Evolutionary conservation across 2,329 filamentous ascomycete species (phyloP).

Genomic region (Ascocoryne sarcoides): DNA sequence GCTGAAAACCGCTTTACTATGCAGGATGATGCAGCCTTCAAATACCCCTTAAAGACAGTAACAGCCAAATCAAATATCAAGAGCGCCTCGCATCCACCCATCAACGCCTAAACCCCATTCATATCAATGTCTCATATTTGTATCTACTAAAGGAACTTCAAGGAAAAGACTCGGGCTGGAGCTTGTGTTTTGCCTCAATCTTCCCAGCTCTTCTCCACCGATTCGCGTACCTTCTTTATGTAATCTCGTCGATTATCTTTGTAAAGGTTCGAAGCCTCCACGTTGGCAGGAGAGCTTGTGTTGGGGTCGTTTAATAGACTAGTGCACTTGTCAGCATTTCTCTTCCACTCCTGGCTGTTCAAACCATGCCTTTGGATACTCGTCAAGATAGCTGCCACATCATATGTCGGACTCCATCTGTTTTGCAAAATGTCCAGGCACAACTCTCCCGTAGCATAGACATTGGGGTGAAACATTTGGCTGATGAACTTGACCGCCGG

Average conservation of each 20-base stretch:
- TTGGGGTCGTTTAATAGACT: slow-evolving; percentile 97
- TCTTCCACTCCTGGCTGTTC: background rate
- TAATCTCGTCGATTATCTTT: slow-evolving; percentile 98
- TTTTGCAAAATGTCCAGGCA: slow-evolving; percentile 97
- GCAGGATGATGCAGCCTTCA: slow-evolving; percentile 9
- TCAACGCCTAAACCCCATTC: background rate
- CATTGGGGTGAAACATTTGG: slow-evolving; percentile 98
- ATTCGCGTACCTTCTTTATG: slow-evolving; percentile 87
- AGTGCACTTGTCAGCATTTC: slow-evolving; percentile 23
- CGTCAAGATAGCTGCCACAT: slow-evolving; percentile 92
- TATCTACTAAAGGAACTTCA: too few relatives aligned
- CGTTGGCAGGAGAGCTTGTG: slow-evolving; percentile 95
- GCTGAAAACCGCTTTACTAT: slow-evolving; percentile 15
- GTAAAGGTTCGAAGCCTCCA: slow-evolving; percentile 95
- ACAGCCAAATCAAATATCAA: too few relatives aligned
- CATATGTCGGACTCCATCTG: slow-evolving; percentile 96
- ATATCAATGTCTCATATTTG: slow-evolving; percentile 5
- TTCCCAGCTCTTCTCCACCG: slow-evolving; percentile 99
- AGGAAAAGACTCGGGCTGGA: too few relatives aligned
- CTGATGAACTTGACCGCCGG: slow-evolving; percentile 97
- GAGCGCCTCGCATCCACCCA: too few relatives aligned
- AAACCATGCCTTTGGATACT: slow-evolving; percentile 84
- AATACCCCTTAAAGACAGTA: slow-evolving; percentile 3
- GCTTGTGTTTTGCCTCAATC: slow-evolving; percentile 57
- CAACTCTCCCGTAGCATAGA: slow-evolving; percentile 92